Base-by-base conservation (phyloP, 768 basidiomycete species). In the Termitomyces sp. region DNA sequence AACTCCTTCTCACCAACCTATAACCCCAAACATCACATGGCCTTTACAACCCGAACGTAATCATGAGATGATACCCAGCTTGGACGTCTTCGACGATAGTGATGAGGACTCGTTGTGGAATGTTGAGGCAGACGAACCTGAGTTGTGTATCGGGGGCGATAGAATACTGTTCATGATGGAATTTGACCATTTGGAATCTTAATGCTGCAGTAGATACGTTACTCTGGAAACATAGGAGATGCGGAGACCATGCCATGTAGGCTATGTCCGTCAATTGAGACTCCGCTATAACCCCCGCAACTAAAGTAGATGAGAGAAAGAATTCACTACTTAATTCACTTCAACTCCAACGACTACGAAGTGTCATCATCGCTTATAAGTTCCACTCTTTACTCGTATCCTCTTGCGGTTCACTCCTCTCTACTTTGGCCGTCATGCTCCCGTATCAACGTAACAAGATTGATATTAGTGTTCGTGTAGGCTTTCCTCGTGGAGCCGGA, bases 361-460 rank as follows among this genome's bases (percentile, higher is more conserved):
- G 55, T 56, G 15, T 34, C 52, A 56, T 59, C 56, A 56, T 59
- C 57, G 45, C 52, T 57, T 34, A 45, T 52, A 55, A 46, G 52
- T 57, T n/a, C 55, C 51, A 53, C 49, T 56, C 56, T 50, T 42
- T 54, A 57, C 56, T 53, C 53, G 51, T 42, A 53, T n/a, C 62
- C 59, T 59, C 58, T 55, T 61, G 61, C 65, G 65, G 57, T 58
- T 57, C 62, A 60, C 60, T 65, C 66, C 60, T 65, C 65, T 66
- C 60, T 60, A 55, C 55, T 56, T 57, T 57, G 59, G 61, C 56
- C 62, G 62, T 62, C 62, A 92, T 93, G 88, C 81, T 84, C 52
- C 88, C 91, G 47, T 77, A 78, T 57, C 82, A 80, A 73, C 87
- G 87, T 71, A 93, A 95, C 75, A 96, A 97, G 80, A 79, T 96